Conservation (phyloP, 768 basidiomycete genomes). For the Suillus luteus region DNA sequence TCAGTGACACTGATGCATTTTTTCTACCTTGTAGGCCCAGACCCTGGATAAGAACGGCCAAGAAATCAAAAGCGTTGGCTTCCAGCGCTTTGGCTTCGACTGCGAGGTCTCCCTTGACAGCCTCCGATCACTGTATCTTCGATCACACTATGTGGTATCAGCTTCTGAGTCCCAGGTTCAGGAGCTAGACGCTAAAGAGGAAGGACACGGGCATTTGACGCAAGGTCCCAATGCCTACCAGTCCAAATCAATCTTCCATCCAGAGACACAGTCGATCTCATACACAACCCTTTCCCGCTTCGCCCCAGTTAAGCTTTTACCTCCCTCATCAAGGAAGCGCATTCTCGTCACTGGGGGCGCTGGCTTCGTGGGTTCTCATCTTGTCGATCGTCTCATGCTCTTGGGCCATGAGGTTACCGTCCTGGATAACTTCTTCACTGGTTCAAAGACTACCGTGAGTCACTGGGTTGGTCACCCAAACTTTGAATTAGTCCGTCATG, state of each 20-base stretch:
- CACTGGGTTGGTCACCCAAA: constrained; percentile 98
- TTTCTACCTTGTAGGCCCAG: constrained; percentile 44
- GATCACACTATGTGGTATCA: constrained; percentile 70
- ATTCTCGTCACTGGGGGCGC: constrained; percentile 96
- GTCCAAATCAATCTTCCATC: constrained; percentile 86
- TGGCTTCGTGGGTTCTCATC: constrained; percentile 98
- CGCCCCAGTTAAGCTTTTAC: constrained; percentile 87
- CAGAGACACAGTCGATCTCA: constrained; percentile 78
- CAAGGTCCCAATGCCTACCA: constrained; percentile 56
- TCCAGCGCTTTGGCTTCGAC: constrained; percentile 88
- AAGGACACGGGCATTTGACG: constrained; percentile 55
- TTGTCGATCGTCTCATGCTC: constrained; percentile 96
- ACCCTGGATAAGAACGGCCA: constrained; percentile 74
- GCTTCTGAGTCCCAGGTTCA: constrained; percentile 38
- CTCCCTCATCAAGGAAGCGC: constrained; percentile 79
- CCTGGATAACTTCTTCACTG: constrained; percentile 98
- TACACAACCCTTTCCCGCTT: constrained; percentile 92
- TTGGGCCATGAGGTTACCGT: constrained; percentile 98
- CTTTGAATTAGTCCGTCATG: constrained; percentile 97
- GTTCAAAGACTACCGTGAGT: constrained; percentile 93
- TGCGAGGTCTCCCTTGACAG: constrained; percentile 77
- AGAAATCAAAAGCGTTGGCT: constrained; percentile 80
- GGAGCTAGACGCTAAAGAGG: constrained; percentile 40
- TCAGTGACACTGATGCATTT: constrained; percentile 13
- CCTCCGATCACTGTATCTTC: constrained; percentile 86